Evolutionary conservation across 306 rosid species (phyloP), one percentile per base, ranked within the genome.

Genomic region (Trifolium subterraneum): DNA sequence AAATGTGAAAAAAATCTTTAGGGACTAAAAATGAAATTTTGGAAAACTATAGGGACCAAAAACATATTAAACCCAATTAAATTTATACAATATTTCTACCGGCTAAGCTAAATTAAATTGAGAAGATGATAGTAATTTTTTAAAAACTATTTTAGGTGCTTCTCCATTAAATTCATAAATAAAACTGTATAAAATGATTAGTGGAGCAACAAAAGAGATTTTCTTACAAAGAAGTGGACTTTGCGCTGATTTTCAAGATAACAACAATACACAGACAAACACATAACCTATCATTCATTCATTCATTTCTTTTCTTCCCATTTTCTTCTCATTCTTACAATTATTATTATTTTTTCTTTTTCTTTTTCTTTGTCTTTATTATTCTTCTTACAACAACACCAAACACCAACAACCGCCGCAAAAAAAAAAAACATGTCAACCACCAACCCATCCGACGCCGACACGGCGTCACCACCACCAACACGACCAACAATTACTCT

Each of bases 401-500:
- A n/a, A 22, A 22, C 25, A 22, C 14, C 45, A 42, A 20, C 52
- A 20, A 14, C 69, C 45, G 8, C 78, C 51, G 68, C 51, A 25
- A 69, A 54, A 89, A 19, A 11, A 8, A 3, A 51, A 7, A 48
- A 39, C 5, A 65, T 91, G 96, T 79, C 91, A 27, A 25, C 81
- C 36, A 38, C 66, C 10, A 14, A 27, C 23, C 39, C 64, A n/a
- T 2, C 55, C 64, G 50, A 52, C 44, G 19, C 74, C 16, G 82
- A 68, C 4, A 75, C 92, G 31, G 62, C 84, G 8, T 7, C 73
- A 11, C 65, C 62, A 22, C 61, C 84, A 18, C 59, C 84, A 10
- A 47, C 76, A 2, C 92, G 97, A 10, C 98, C 99, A 0, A 83
- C 92, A 4, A 88, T 95, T 33, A 85, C 93, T 12, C 92, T 95